Conservation (phyloP, 805 yeast species). For the Zygotorulaspora sp. region DNA sequence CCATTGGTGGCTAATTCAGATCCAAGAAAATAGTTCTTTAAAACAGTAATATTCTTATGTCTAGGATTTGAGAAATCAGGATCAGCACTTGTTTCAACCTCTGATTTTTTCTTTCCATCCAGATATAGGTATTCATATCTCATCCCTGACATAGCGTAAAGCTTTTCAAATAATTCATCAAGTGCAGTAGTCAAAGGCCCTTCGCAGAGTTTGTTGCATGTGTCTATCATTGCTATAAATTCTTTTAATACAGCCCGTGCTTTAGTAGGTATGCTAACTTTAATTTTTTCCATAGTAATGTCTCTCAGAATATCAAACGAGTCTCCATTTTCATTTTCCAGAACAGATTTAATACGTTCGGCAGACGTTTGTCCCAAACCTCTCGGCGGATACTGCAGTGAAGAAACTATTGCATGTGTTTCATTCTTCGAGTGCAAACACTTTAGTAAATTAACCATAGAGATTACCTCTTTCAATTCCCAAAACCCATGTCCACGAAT, state of each 20-base stretch:
- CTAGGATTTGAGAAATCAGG: slow-evolving; percentile 25
- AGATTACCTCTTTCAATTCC: slow-evolving; percentile 65
- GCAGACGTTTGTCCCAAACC: slow-evolving; percentile 62
- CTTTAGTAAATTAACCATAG: slow-evolving; percentile 60
- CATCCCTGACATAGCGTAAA: slow-evolving; percentile 33
- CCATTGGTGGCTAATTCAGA: slow-evolving; percentile 2
- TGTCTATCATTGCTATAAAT: slow-evolving; percentile 25
- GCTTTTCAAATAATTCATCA: slow-evolving; percentile 25
- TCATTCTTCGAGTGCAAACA: slow-evolving; percentile 58
- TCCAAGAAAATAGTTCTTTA: slow-evolving; percentile 26
- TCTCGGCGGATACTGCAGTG: slow-evolving; percentile 55
- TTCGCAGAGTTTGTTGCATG: slow-evolving; percentile 16
- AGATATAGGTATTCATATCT: slow-evolving; percentile 23
- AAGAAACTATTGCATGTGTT: slow-evolving; percentile 52
- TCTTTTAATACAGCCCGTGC: slow-evolving; percentile 20
- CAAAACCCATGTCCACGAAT: slow-evolving; percentile 75
- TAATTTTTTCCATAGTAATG: slow-evolving; percentile 9
- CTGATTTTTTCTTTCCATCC: slow-evolving; percentile 28
- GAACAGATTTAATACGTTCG: slow-evolving; percentile 25
- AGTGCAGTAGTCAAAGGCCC: slow-evolving; percentile 13
- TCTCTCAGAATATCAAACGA: slow-evolving; percentile 17
- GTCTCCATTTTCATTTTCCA: slow-evolving; percentile 14
- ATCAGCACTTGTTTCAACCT: slow-evolving; percentile 16
- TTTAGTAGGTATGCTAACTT: slow-evolving; percentile 20
- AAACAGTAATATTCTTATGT: slow-evolving; percentile 25